Conservation (phyloP, 2,329 filamentous ascomycete species). For the Zasmidium citrigriseum region DNA sequence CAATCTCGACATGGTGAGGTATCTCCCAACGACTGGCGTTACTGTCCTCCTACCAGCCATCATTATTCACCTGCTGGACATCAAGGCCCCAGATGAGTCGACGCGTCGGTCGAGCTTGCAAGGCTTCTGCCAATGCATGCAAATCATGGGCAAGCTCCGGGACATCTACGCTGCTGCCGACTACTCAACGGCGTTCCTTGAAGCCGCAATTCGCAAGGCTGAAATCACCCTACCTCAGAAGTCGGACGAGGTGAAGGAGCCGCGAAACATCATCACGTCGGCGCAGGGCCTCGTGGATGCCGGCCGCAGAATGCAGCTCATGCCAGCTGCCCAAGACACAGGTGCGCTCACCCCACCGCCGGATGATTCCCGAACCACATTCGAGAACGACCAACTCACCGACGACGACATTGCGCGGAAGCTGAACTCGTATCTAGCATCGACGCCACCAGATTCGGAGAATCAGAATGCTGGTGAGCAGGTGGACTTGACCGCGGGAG, state of each 20-base stretch:
- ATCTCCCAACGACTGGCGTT: constrained; percentile 84
- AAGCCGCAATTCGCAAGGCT: constrained; percentile 85
- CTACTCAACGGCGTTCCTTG: constrained; percentile 92
- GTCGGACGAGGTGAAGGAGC: constrained; percentile 32
- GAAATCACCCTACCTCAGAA: constrained; percentile 66
- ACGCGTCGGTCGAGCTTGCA: constrained; percentile 72
- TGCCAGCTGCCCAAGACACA: constrained; percentile 17
- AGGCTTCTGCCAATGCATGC: constrained; percentile 90
- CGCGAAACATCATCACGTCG: constrained; percentile 38
- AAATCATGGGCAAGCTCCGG: constrained; percentile 80
- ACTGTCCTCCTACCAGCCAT: constrained; percentile 89
- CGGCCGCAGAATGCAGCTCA: constrained; percentile 42
- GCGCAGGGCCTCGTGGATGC: constrained; percentile 51
- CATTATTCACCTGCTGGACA: constrained; percentile 89
- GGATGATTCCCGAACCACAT: constrained; percentile 18
- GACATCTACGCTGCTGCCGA: constrained; percentile 94
- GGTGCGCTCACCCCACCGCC: constrained; percentile 35
- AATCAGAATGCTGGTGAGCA: constrained; percentile 15
- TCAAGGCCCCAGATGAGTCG: constrained; percentile 76
- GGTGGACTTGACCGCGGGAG: background rate
- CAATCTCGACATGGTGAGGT: constrained; percentile 70
- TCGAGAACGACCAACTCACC: constrained; percentile 28
- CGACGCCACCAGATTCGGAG: constrained; percentile 49
- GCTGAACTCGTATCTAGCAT: constrained; percentile 52
- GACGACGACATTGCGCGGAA: constrained; percentile 51